Evolutionary conservation across 257 asterid genomes (phyloP), one percentile per base, ranked within the genome.

Genomic region (Coffea canephora): DNA sequence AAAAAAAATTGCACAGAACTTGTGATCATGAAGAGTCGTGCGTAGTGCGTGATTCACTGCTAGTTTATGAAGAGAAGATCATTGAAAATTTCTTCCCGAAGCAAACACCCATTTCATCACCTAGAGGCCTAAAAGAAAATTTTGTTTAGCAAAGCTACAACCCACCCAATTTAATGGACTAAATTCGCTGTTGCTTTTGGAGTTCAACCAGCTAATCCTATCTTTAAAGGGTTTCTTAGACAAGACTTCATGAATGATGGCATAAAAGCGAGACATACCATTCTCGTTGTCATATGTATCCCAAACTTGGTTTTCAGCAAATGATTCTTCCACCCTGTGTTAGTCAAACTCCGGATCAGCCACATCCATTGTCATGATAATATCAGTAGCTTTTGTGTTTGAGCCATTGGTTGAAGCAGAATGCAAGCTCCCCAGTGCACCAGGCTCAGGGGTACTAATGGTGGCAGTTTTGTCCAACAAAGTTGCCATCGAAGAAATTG

Each of bases 211-310:
- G 83, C 91, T 87, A 23, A 93, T 85, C 69, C 76, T 80, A 82
- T 90, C 82, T 86, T 85, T 84, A 69, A 89, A 91, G 27, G 95
- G 91, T n/a, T 76, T 82, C 74, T 79, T 87, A 23, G 92, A 87
- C 57, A 85, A 65, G 80, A 91, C 83, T n/a, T 61, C 70, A 14
- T 71, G 91, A 70, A 93, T 81, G 78, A 90, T 39, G 69, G 91
- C 93, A 85, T 91, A 93, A 61, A 78, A 83, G 4, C 96, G 92
- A 68, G 97, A 92, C 96, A 91, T 93, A 71, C 96, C 96, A 83
- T 92, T 96, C 23, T 89, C 88, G 21, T 87, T 76, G 13, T 90
- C 96, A 82, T 93, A 93, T 59, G 85, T 87, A 49, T 95, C 96
- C 97, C 97, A 93, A 39, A 93, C 86, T 82, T 90, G 91, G 80